A percentile compares a stretch with the other conserved stretches of the same genome.
These are phyloP conservation scores for Hypericum androsaemum DNA, from an alignment of 345 rosid species.

Conservation along the genomic window DNA sequence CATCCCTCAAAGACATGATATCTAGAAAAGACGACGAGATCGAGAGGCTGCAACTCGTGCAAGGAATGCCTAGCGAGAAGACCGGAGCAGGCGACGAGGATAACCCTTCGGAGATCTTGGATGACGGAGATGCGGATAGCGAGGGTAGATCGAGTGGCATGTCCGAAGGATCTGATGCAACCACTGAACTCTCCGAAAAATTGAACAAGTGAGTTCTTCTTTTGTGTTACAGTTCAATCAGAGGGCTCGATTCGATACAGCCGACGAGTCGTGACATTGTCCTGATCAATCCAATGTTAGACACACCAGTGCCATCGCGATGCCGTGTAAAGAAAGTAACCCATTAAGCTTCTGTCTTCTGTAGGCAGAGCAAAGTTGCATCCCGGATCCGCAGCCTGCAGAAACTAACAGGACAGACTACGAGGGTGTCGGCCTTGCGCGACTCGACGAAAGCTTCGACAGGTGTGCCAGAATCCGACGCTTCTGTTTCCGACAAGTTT, in stretches of 20 bases:
- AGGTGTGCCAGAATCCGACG: conserved; percentile 18
- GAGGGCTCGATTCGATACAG: too few species aligned
- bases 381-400: conserved; percentile 19
- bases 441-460: conserved; percentile 24
- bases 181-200: conserved; percentile 20
- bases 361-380: conserved; percentile 18
- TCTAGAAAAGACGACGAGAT: conserved; percentile 79
- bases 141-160: conserved; percentile 31
- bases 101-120: conserved; percentile 14
- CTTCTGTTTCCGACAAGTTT: background rate
- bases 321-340: background rate
- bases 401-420: conserved; percentile 17
- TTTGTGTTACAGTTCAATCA: background rate
- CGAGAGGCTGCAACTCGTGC: conserved; percentile 54
- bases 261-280: too few species aligned
- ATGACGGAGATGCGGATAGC: conserved; percentile 25
- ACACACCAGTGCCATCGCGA: too few species aligned
- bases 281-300: too few species aligned
- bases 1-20: conserved; percentile 73
- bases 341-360: background rate
- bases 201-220: conserved; percentile 32
- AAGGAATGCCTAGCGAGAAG: conserved; percentile 19
- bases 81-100: conserved; percentile 18
- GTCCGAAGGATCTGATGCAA: conserved; percentile 24
- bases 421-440: conserved; percentile 7